phyloP scores from a whole-genome alignment of 1,284 basidiomycete genomes.

The Cryptococcus sp. region DNA sequence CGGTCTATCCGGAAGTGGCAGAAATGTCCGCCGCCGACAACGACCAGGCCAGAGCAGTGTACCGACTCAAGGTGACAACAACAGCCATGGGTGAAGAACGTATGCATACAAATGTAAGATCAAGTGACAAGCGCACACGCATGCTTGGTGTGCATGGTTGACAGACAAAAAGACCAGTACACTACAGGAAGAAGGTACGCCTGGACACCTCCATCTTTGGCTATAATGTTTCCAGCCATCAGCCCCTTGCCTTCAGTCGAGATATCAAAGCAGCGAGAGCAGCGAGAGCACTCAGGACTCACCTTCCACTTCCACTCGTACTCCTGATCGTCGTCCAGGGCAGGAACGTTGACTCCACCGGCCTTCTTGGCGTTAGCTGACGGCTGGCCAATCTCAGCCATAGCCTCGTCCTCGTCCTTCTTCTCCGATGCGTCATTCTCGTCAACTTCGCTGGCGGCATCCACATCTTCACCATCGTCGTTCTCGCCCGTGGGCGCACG shows the following conservation, averaged over 20 bases:
- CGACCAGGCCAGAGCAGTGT: no score
- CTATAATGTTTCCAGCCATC: constrained; percentile 25
- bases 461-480: constrained; percentile 57
- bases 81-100: no score
- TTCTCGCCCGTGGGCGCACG: constrained; percentile 58
- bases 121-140: no score
- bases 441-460: constrained; percentile 24
- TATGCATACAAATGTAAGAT: no score
- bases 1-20: constrained; percentile 2
- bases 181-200: constrained; percentile 54
- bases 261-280: not conserved
- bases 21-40: no score
- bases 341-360: constrained; percentile 44
- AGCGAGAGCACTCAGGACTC: not conserved
- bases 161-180: not conserved
- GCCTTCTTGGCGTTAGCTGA: constrained; percentile 11
- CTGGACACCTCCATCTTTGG: constrained; percentile 56
- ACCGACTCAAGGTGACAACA: no score
- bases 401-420: constrained; percentile 48
- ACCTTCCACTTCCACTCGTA: constrained; percentile 58
- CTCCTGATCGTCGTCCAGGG: constrained; percentile 53
- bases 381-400: constrained; percentile 39
- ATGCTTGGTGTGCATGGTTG: no score
- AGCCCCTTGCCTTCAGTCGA: not conserved
- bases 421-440: constrained; percentile 39